Base-by-base conservation (phyloP, 2,329 filamentous ascomycete species). In the Hypoxylon sp. region DNA sequence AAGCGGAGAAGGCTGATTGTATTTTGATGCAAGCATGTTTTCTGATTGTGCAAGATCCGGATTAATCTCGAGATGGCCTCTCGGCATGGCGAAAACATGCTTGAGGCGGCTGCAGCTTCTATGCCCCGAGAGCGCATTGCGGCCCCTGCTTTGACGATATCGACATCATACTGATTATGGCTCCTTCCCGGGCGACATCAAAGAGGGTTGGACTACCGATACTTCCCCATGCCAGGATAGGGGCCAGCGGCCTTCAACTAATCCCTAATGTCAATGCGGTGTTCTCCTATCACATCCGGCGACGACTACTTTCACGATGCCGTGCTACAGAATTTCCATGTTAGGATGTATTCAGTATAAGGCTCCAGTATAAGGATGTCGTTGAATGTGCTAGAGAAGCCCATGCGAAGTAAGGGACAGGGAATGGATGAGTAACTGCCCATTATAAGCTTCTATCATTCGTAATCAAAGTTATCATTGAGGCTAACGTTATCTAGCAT, bases 81-180 rank as follows among this genome's bases (percentile, higher is more conserved):
- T 59, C 31, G 31, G 55, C 44, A 33, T 17, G 31, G n/a, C 29
- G 14, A 48, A 3, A 11, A 11, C 19, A 9, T 59, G 9, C 33
- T 10, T 14, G 3, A 17, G 17, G 24, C 24, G 42, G 50, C 42
- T 9, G 61, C 42, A 59, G 47, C 57, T 68, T 48, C 57, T 58
- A 44, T 22, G 35, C 29, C 17, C 29, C 3, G 31, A 29, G 31
- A 48, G 57, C 47, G 19, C 24, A 42, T 24, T 22, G n/a, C 19
- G 26, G 37, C 31, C 50, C 61, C 35, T 63, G 61, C 66, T 64
- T 42, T 6, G n/a, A 51, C 24, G 48, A 60, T 48, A 22, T 55
- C 11, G 22, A 8, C 44, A 11, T 35, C 31, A 46, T 47, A 13
- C 11, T 19, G n/a, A 6, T 29, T 22, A 22, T 58, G 5, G 29